These are phyloP conservation scores for Solanum appendiculatum DNA, from an alignment of 257 asterid genomes.

Conservation along the genomic window DNA sequence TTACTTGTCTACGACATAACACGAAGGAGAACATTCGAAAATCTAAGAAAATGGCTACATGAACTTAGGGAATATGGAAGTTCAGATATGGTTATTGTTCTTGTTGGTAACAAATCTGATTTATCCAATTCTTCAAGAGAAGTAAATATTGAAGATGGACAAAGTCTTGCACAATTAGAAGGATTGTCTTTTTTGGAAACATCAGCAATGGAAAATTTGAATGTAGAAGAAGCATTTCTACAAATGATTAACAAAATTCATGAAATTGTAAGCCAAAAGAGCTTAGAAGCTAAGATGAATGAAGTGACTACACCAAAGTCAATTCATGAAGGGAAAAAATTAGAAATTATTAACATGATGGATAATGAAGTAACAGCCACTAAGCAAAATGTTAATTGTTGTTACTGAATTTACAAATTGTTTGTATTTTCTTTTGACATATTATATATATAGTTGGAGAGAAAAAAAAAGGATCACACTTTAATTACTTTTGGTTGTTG, in stretches of 20 bases:
- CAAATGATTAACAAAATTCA: slow-evolving; percentile 62
- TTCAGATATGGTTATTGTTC: slow-evolving; percentile 70
- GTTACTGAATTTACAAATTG: slow-evolving; percentile 21
- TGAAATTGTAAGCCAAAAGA: slow-evolving; percentile 42
- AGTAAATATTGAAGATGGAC: slow-evolving; percentile 64
- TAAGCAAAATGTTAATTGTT: slow-evolving; percentile 47
- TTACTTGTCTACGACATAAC: slow-evolving; percentile 74
- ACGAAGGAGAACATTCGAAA: slow-evolving; percentile 52
- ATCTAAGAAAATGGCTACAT: slow-evolving; percentile 53
- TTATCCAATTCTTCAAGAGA: slow-evolving; percentile 25
- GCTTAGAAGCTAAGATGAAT: slow-evolving; percentile 38
- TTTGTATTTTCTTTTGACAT: background rate
- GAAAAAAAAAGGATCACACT: background rate
- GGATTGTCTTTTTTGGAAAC: slow-evolving; percentile 64
- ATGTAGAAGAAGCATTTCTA: slow-evolving; percentile 78
- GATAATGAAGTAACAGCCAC: slow-evolving; percentile 71
- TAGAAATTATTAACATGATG: slow-evolving; percentile 46
- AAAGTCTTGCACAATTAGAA: slow-evolving; percentile 58
- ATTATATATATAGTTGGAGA: background rate
- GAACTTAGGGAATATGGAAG: slow-evolving; percentile 59
- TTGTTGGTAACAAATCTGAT: slow-evolving; percentile 77
- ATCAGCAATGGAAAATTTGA: slow-evolving; percentile 71
- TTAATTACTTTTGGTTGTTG: background rate
- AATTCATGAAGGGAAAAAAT: slow-evolving; percentile 26
- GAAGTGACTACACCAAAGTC: background rate